Evolutionary conservation across 2,329 filamentous ascomycete genomes (phyloP), one percentile per base, ranked within the genome.

Genomic region (Ploettnerulaceae sp.): DNA sequence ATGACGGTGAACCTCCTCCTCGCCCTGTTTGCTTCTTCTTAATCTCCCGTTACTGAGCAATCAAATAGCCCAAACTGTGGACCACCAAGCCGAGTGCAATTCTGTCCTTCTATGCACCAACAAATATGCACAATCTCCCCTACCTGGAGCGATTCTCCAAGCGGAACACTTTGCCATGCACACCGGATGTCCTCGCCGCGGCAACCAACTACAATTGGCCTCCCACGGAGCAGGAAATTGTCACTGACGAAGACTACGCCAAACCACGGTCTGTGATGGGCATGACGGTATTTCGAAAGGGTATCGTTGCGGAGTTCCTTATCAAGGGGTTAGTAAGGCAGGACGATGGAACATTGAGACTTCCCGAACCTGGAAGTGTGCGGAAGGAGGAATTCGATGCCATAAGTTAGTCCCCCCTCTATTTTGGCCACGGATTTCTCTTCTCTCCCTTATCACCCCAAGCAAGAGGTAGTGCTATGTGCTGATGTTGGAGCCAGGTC

Each of bases 61-160:
- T 11, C 18, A 3, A 8, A 17, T 17, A 56, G 53, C 53, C 53
- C 2, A 56, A 53, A 47, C 44, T 56, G 3, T 56, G 53, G 53
- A 34, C 22, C 5, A 45, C 18, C 9, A 25, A 33, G 8, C 53
- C 53, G 3, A 24, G 9, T 5, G 48, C 51, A 3, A 49, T 56
- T 4, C 37, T 56, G 3, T 49, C 50, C 8, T 25, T 56, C 25
- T 56, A 56, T 26, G 51, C 46, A 7, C 53, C 52, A 2, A 55
- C 54, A 3, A 38, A 51, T 24, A 48, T 55, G 26, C 34, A 47
- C 17, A 22, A 9, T 5, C 38, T 53, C 4, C 43, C 38, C 2
- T 49, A 45, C 17, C 33, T 47, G 15, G 33, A 31, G 5, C 29
- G 42, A 1, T 33, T 55, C 15, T 40, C 50, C n/a, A 26, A 40